Percentiles rank a stretch among this genome's conserved stretches.
phyloP scores from a whole-genome alignment of 768 basidiomycete genomes.

The Hericium rajendrae region DNA sequence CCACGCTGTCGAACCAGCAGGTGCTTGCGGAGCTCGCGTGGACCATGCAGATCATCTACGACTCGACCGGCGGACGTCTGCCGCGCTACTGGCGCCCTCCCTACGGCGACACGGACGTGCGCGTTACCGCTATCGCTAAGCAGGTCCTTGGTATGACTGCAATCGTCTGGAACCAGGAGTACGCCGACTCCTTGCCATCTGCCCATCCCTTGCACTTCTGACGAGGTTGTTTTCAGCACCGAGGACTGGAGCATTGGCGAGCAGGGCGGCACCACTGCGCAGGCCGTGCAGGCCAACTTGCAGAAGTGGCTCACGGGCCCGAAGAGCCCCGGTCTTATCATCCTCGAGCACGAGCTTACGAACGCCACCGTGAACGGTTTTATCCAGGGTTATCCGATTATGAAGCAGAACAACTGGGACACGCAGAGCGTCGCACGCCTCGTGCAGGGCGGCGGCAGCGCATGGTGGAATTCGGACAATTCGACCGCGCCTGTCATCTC shows the following conservation, averaged over 20 bases:
- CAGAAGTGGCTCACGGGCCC: conserved; percentile 51
- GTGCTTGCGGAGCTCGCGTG: conserved; percentile 41
- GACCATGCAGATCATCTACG: conserved; percentile 44
- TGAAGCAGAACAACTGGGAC: conserved; percentile 65
- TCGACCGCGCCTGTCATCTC: neutral
- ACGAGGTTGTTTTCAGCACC: conserved; percentile 34
- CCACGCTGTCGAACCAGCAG: conserved; percentile 34
- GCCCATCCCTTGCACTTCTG: neutral
- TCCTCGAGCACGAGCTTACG: conserved; percentile 79
- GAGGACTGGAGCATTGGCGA: conserved; percentile 62
- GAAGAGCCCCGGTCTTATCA: conserved; percentile 69
- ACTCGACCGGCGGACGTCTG: conserved; percentile 34
- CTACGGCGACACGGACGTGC: conserved; percentile 31
- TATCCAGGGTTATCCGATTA: conserved; percentile 51
- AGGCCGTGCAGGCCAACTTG: conserved; percentile 40
- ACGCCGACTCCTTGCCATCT: conserved; percentile 15
- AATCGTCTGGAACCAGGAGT: conserved; percentile 68
- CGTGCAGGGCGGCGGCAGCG: conserved; percentile 12
- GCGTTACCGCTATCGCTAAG: conserved; percentile 37
- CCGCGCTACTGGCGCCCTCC: conserved; percentile 34
- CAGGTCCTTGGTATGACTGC: conserved; percentile 36
- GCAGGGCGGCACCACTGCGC: conserved; percentile 31
- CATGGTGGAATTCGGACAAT: conserved; percentile 4
- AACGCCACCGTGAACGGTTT: conserved; percentile 55
- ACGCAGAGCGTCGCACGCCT: conserved; percentile 41